Evolutionary conservation across 2,329 filamentous ascomycete genomes (phyloP).

Genomic region (Magnaporthales sp.): DNA sequence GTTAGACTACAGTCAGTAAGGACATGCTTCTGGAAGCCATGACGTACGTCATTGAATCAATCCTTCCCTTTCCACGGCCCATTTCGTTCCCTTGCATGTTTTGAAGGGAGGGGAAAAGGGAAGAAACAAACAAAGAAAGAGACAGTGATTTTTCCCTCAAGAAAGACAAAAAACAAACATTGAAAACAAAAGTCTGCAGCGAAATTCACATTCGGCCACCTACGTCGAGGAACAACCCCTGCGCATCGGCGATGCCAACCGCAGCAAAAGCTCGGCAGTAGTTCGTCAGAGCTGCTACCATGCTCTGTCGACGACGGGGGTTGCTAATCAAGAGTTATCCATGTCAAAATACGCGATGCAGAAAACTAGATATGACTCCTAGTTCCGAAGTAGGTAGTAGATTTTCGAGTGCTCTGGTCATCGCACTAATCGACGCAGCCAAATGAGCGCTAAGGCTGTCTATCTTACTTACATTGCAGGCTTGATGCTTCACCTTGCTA

Average conservation of each 20-base stretch:
- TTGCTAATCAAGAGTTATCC: too few relatives aligned
- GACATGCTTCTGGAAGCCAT: background rate
- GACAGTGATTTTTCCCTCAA: background rate
- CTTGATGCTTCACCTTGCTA: background rate
- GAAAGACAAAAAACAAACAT: background rate
- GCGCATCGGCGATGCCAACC: background rate
- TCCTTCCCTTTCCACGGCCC: background rate
- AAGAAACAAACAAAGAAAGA: background rate
- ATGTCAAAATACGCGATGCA: too few relatives aligned
- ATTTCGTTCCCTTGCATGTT: background rate
- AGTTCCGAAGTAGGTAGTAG: too few relatives aligned
- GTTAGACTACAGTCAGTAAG: too few relatives aligned
- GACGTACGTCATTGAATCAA: background rate
- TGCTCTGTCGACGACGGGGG: background rate
- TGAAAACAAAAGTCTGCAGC: background rate
- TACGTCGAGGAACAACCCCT: background rate
- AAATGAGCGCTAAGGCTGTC: too few relatives aligned
- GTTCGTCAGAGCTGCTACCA: background rate
- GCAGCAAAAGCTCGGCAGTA: background rate
- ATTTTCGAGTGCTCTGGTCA: background rate
- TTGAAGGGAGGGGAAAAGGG: background rate
- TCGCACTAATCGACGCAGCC: background rate
- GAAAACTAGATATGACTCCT: too few relatives aligned
- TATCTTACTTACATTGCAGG: too few relatives aligned
- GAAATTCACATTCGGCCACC: background rate